Percentiles rank a stretch among this genome's conserved stretches.
These are phyloP conservation scores for Vaccinium macrocarpon DNA, from an alignment of 148 eudicot species.

Conservation along the genomic window DNA sequence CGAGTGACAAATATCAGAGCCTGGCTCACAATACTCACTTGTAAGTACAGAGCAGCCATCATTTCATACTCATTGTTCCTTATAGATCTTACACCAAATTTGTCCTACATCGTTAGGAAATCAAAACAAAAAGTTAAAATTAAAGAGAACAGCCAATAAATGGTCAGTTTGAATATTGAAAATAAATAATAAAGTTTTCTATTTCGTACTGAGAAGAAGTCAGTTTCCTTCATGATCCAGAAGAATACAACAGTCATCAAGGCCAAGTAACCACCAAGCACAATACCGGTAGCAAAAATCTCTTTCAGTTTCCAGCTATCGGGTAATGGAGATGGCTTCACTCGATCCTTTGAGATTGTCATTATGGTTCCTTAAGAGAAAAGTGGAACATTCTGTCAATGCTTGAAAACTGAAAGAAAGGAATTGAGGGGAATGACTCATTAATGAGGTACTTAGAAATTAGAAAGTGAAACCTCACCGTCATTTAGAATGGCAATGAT, in stretches of 20 bases:
- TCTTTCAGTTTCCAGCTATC: constrained; percentile 98
- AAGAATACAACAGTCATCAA: constrained; percentile 94
- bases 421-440: no score
- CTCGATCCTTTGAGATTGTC: constrained; percentile 98
- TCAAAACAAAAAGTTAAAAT: background rate
- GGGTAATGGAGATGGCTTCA: constrained; percentile 90
- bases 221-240: constrained; percentile 73
- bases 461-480: constrained; percentile 40
- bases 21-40: constrained; percentile 95
- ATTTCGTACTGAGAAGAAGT: constrained; percentile 71
- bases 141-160: background rate
- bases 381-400: background rate
- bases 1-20: constrained; percentile 93
- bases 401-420: background rate
- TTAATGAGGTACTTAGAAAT: background rate
- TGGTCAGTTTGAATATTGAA: background rate
- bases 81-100: constrained; percentile 59
- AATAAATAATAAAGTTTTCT: background rate
- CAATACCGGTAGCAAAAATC: constrained; percentile 88
- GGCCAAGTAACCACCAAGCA: constrained; percentile 89
- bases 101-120: constrained; percentile 39
- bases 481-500: constrained; percentile 95
- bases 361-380: constrained; percentile 71
- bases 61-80: constrained; percentile 43
- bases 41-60: constrained; percentile 93